phyloP scores from a whole-genome alignment of 495 filamentous ascomycete genomes.

The Astrocystis sublimbata region DNA sequence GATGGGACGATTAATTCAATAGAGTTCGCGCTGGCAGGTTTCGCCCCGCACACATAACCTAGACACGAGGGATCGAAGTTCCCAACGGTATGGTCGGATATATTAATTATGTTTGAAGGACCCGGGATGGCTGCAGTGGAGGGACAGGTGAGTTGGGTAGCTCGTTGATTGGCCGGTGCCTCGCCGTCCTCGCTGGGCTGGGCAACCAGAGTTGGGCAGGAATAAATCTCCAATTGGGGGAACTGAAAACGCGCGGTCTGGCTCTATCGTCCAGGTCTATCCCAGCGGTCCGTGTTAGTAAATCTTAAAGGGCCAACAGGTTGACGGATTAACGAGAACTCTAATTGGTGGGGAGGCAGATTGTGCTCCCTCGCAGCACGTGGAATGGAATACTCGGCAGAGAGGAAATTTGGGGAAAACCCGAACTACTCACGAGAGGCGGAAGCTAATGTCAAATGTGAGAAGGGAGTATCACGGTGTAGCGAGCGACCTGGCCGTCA shows the following conservation, averaged over 20 bases:
- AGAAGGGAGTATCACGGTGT: neutral
- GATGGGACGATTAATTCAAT: neutral
- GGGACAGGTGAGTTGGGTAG: neutral
- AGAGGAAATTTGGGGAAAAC: neutral
- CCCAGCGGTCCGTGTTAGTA: neutral
- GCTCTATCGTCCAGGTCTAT: constrained; percentile 12
- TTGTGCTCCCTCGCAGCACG: constrained; percentile 5
- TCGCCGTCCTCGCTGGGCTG: constrained; percentile 3
- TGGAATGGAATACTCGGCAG: neutral
- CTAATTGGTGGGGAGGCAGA: neutral
- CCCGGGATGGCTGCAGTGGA: neutral
- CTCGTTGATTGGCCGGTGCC: constrained; percentile 12
- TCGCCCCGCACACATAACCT: constrained; percentile 12
- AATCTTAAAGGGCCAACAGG: neutral
- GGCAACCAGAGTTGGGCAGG: constrained; percentile 14
- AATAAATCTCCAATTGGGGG: neutral
- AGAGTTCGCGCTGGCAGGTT: neutral
- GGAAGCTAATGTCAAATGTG: neutral
- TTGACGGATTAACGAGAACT: neutral
- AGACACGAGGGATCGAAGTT: neutral
- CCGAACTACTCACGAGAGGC: constrained; percentile 11
- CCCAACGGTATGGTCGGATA: neutral
- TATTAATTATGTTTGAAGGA: neutral
- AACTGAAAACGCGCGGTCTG: neutral
- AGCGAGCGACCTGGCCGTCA: neutral